Evolutionary conservation across 2,329 filamentous ascomycete species (phyloP), one percentile per base, ranked within the genome.

Genomic region (Sclerotiophoma versabilis): DNA sequence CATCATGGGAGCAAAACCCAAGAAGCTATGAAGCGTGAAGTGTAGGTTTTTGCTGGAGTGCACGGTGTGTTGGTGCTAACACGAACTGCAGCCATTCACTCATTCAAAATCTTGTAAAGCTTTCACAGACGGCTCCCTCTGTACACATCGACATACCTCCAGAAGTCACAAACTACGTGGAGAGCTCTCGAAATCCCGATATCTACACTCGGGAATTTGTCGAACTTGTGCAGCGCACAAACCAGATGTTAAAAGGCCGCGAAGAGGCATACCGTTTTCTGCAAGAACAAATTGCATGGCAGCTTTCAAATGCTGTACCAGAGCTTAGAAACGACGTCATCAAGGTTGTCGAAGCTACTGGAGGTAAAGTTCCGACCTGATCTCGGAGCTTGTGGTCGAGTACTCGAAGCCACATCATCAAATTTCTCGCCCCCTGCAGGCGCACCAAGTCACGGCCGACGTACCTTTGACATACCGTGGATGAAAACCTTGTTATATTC

Each of bases 171-270:
- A 79, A 80, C 49, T 88, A 87, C 68, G 84, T 88, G 27, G 84
- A 87, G 63, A 77, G 80, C 17, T 81, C 83, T 15, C 82, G 85
- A 19, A 88, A 88, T 64, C 86, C 85, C 7, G 85, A 88, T 63
- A 87, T 88, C 61, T 88, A 87, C 72, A 87, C 84, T 8, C 80
- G 85, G 38, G 84, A 88, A 62, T 87, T 87, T 59, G 83, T 88
- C 37, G 85, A 88, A 72, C 76, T 84, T 23, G 83, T 86, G 8
- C 85, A 87, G 75, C 79, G 81, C 57, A 81, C 82, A 42, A 88
- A 88, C 59, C 84, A 87, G 65, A 81, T 84, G 70, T 72, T 87
- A 45, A 86, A 84, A 62, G 86, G 85, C 26, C 84, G 84, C 63
- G 79, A 77, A 50, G 80, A 86, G 63, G 85, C 84, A 1, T 87